A percentile compares a stretch with the other conserved stretches of the same genome.
Conservation (phyloP, 2,329 filamentous ascomycete genomes). For the Paecilomyces sp. region DNA sequence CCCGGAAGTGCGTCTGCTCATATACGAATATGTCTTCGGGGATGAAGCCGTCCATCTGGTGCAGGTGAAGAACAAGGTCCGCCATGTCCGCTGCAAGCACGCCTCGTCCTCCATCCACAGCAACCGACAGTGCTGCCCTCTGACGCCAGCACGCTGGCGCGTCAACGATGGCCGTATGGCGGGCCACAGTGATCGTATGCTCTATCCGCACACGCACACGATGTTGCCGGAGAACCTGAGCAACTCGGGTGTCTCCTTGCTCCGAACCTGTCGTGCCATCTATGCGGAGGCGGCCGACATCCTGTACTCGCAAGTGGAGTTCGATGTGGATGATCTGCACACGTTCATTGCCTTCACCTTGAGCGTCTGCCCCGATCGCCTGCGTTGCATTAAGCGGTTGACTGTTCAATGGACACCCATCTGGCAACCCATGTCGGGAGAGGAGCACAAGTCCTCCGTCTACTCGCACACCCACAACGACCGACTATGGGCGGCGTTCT, state of each 20-base stretch:
- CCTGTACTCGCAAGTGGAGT: constrained; percentile 20
- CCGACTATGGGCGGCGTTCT: constrained; percentile 23
- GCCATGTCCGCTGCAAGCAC: constrained; percentile 25
- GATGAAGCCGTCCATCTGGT: constrained; percentile 28
- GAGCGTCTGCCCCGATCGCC: constrained; percentile 12
- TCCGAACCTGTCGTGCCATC: constrained; percentile 27
- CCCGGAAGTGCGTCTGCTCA: constrained; percentile 30
- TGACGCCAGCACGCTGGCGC: constrained; percentile 25
- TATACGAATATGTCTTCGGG: constrained; percentile 30
- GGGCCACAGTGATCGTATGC: constrained; percentile 13
- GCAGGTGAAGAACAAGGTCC: constrained; percentile 26
- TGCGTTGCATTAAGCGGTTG: constrained; percentile 13
- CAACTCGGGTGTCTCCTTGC: constrained; percentile 16
- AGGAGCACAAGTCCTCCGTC: constrained; percentile 22
- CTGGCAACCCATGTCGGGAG: constrained; percentile 25
- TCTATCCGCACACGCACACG: constrained; percentile 29
- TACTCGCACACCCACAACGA: constrained; percentile 32
- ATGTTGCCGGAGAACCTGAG: constrained; percentile 16
- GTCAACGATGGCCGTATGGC: constrained; percentile 11
- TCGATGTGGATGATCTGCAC: constrained; percentile 30
- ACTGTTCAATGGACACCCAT: constrained; percentile 28
- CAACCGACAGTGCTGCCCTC: constrained; percentile 27
- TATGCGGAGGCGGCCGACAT: constrained; percentile 24
- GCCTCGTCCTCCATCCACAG: constrained; percentile 15
- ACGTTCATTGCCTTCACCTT: constrained; percentile 27